Percentiles rank a stretch among this genome's conserved stretches.
These are phyloP conservation scores for Pleurotus salmoneostramineus DNA, from an alignment of 768 basidiomycete species.

Conservation along the genomic window DNA sequence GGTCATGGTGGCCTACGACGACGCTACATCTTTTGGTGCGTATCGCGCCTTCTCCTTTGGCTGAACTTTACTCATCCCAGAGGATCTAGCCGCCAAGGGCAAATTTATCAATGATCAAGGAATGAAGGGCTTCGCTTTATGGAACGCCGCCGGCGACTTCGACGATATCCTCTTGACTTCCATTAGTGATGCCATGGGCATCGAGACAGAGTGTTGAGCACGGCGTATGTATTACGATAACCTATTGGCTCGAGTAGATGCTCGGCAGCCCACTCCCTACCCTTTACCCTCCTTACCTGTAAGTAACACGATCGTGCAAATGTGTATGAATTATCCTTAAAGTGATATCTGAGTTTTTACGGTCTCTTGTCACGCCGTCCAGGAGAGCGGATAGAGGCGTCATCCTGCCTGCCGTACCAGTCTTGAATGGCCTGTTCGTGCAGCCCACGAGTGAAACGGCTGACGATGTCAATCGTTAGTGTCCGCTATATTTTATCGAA, in stretches of 20 bases:
- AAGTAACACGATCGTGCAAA: neutral
- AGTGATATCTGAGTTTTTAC: no score
- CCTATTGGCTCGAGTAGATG: neutral
- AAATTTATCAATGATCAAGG: conserved; percentile 46
- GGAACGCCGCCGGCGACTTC: conserved; percentile 69
- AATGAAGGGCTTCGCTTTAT: conserved; percentile 64
- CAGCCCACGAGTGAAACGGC: no score
- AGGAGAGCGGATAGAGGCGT: no score
- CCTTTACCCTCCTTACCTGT: neutral
- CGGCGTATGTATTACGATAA: neutral
- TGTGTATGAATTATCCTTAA: no score
- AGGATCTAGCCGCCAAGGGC: conserved; percentile 42
- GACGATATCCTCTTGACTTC: conserved; percentile 41
- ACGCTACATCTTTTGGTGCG: conserved; percentile 15
- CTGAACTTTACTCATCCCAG: neutral
- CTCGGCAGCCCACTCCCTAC: neutral
- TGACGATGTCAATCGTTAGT: no score
- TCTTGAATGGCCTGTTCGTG: neutral
- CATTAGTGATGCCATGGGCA: conserved; percentile 19
- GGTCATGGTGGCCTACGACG: conserved; percentile 48
- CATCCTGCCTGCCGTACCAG: no score
- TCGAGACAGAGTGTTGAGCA: conserved; percentile 9
- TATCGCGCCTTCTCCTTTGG: neutral
- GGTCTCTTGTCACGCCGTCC: no score
- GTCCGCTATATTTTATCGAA: no score